These are phyloP conservation scores for Apiotrichum montevideense DNA, from an alignment of 1,284 basidiomycete species.

Conservation along the genomic window DNA sequence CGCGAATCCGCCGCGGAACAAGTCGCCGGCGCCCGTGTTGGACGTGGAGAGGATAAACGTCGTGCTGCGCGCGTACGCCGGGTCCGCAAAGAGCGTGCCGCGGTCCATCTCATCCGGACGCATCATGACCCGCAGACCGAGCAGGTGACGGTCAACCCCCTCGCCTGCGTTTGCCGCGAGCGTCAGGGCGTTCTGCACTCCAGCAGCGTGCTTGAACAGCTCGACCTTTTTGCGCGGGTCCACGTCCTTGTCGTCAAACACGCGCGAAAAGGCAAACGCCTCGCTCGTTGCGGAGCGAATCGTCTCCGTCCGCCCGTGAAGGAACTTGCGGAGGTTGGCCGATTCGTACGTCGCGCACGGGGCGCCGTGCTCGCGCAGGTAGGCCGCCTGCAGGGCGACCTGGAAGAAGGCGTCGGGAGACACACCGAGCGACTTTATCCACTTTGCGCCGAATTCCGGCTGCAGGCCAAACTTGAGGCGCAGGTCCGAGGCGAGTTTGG, in stretches of 20 bases:
- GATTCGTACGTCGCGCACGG: constrained; percentile 13
- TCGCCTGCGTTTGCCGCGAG: constrained; percentile 2
- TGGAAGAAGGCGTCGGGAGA: constrained; percentile 15
- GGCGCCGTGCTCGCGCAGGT: constrained; percentile 8
- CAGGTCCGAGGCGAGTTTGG: constrained; percentile 6
- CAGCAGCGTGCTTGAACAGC: constrained; percentile 9
- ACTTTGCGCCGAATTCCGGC: constrained; percentile 10
- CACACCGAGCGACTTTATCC: constrained; percentile 14
- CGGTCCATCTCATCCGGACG: constrained; percentile 1
- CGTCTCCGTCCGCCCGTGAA: constrained; percentile 15
- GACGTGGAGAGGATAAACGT: constrained; percentile 13
- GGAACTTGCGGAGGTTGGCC: constrained; percentile 8
- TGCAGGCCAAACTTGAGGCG: constrained; percentile 1
- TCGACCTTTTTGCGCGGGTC: constrained; percentile 1
- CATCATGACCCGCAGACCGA: constrained; percentile 12
- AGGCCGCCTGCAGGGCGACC: constrained; percentile 12
- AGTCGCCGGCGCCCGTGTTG: constrained; percentile 12
- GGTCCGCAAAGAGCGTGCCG: constrained; percentile 8
- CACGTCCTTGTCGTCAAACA: constrained; percentile 1
- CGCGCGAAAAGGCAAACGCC: constrained; percentile 2
- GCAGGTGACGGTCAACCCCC: constrained; percentile 15
- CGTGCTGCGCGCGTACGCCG: constrained; percentile 5
- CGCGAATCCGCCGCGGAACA: constrained; percentile 14
- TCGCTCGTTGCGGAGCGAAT: constrained; percentile 7
- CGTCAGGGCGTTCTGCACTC: constrained; percentile 6